Conservation (phyloP, 2,329 filamentous ascomycete genomes). For the Botryotinia convoluta region DNA sequence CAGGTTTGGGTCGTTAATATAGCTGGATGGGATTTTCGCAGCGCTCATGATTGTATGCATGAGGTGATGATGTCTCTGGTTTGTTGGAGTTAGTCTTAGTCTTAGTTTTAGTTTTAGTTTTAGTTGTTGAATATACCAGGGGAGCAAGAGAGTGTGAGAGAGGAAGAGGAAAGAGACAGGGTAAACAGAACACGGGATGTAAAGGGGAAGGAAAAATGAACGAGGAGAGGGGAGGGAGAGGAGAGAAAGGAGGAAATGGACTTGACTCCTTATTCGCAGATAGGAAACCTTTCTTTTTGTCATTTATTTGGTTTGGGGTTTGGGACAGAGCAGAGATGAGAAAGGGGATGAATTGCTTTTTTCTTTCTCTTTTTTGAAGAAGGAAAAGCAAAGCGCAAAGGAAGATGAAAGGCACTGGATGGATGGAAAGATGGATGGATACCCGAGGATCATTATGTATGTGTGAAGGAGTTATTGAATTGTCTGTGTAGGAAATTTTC, state of each 20-base stretch:
- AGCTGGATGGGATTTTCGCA: neutral
- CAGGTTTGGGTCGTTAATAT: neutral
- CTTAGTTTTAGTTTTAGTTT: neutral
- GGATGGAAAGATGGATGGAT: slow-evolving; percentile 20
- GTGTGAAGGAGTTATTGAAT: neutral
- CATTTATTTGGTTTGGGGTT: neutral
- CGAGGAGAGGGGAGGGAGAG: neutral
- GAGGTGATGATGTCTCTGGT: neutral
- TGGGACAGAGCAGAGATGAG: neutral
- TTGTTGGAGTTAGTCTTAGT: slow-evolving; percentile 7
- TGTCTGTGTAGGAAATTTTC: neutral
- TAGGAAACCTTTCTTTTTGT: neutral
- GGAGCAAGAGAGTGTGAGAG: neutral
- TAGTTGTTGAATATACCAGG: slow-evolving; percentile 2
- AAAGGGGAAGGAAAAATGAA: neutral
- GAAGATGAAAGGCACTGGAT: neutral
- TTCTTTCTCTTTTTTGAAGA: neutral
- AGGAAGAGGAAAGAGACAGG: neutral
- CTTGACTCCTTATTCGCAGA: neutral
- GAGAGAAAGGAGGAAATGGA: neutral
- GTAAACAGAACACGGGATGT: neutral
- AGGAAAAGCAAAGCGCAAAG: neutral
- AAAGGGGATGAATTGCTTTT: neutral
- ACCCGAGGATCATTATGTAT: slow-evolving; percentile 2
- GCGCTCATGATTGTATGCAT: slow-evolving; percentile 5